Base-by-base conservation (phyloP, 1,139 yeast species). In the Zygoascus hellenicus region DNA sequence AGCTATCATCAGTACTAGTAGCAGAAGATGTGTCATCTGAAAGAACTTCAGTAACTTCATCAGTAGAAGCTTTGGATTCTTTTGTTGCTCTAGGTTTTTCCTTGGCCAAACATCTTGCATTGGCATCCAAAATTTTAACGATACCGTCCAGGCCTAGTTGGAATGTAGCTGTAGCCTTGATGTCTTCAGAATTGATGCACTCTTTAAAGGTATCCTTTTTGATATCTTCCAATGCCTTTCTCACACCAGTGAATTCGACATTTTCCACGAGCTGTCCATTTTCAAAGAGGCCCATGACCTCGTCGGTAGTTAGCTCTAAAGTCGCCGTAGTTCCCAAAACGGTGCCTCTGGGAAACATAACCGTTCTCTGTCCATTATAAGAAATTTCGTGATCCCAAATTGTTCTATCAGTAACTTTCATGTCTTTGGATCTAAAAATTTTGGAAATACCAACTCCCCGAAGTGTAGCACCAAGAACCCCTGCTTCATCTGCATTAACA, bases 401-500 rank as follows among this genome's bases (percentile, higher is more conserved):
- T 63, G 69, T 14, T 49, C 76, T 77, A 52, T 88, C 96, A 40
- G 76, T 62, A 6, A 88, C 72, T 22, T 72, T 69, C 46, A 88
- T 73, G 40, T 78, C 81, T 57, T 78, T 80, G 9, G 83, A 73
- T 55, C 80, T 78, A 62, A 81, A 82, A 55, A 78, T 74, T 40
- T 76, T 74, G 28, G 83, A 76, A 17, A 81, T 61, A 14, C 73
- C 76, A 46, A 89, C 84, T 11, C 94, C 98, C 53, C 89, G 77
- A 42, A 85, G 70, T 11, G 96, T 81, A 5, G 95, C 81, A 47
- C 99, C 99, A 59, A 87, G 73, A 11, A 89, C 96, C 50, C 88
- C 89, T 51, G 97, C 81, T 67, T 92, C 99, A 67, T 92, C 99
- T 0, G 98, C 94, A 64, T 92, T 92, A 43, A 94, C 95, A 48